A percentile compares a stretch with the other conserved stretches of the same genome.
Conservation (phyloP, 2,329 filamentous ascomycete genomes). For the Penicillium sp. region DNA sequence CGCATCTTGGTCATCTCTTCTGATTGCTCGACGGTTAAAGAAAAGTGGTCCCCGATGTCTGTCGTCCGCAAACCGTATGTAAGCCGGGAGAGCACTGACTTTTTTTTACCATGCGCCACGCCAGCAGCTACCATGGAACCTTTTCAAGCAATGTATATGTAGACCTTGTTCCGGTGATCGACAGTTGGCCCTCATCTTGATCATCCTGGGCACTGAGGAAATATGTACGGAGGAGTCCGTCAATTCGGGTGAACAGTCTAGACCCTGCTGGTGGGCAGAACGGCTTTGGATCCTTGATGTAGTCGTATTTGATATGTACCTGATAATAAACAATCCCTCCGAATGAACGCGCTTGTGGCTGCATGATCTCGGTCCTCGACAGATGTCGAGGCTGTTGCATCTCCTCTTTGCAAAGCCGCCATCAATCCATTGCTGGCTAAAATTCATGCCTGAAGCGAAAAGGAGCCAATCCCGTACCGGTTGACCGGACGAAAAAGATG, state of each 20-base stretch:
- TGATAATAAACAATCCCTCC: conserved; percentile 7
- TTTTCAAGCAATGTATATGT: too few species aligned
- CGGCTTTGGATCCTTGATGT: neutral
- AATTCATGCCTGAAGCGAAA: neutral
- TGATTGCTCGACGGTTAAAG: conserved; percentile 4
- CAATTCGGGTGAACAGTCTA: too few species aligned
- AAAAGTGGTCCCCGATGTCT: neutral
- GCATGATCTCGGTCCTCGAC: neutral
- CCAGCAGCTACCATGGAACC: too few species aligned
- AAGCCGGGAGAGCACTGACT: neutral
- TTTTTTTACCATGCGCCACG: neutral
- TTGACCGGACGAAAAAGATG: neutral
- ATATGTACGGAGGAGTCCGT: too few species aligned
- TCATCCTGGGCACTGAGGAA: too few species aligned
- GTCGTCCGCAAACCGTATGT: neutral
- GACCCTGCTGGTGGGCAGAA: neutral
- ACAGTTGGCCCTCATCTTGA: too few species aligned
- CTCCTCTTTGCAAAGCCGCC: conserved; percentile 2
- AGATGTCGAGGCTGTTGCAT: neutral
- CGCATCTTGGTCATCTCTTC: conserved; percentile 1
- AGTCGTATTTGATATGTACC: conserved; percentile 1
- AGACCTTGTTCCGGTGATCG: too few species aligned
- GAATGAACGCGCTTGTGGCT: neutral
- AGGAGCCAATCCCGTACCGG: neutral
- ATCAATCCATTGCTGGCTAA: neutral